Evolutionary conservation across 1,284 basidiomycete species (phyloP).

Genomic region (Leccinum colubrinum): DNA sequence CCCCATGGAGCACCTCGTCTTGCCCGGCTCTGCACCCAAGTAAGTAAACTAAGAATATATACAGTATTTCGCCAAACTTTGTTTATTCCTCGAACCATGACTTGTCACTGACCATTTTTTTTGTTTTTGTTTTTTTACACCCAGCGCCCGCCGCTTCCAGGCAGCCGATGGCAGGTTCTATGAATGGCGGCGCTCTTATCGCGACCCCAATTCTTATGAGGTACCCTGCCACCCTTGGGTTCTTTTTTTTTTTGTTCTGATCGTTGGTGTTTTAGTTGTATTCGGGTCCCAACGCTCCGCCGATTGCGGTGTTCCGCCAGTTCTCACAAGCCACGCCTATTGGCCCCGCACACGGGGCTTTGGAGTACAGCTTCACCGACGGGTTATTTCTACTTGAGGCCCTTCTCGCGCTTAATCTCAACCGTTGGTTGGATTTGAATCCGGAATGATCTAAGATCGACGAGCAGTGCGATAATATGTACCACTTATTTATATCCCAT

Average conservation of each 20-base stretch:
- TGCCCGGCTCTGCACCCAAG: slow-evolving; percentile 49
- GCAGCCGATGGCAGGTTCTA: slow-evolving; percentile 50
- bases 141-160: slow-evolving; percentile 58
- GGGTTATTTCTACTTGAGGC: slow-evolving; percentile 59
- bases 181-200: slow-evolving; percentile 59
- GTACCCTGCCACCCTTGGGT: slow-evolving; percentile 30
- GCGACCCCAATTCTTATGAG: slow-evolving; percentile 52
- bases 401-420: slow-evolving; percentile 64
- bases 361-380: slow-evolving; percentile 62
- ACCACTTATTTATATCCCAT: slow-evolving; percentile 33
- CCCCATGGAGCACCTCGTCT: slow-evolving; percentile 62
- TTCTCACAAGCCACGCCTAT: slow-evolving; percentile 53
- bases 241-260: slow-evolving; percentile 1
- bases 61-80: background rate
- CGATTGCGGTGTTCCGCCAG: slow-evolving; percentile 57
- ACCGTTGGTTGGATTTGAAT: slow-evolving; percentile 69
- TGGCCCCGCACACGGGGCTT: slow-evolving; percentile 58
- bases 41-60: slow-evolving; percentile 20
- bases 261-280: slow-evolving; percentile 39
- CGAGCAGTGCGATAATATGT: slow-evolving; percentile 17
- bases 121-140: slow-evolving; percentile 2
- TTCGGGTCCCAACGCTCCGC: slow-evolving; percentile 38
- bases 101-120: slow-evolving; percentile 15
- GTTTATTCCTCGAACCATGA: background rate
- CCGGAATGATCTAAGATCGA: slow-evolving; percentile 37